Base-by-base conservation (phyloP, 2,329 filamentous ascomycete genomes). In the Elsinoe perseae region DNA sequence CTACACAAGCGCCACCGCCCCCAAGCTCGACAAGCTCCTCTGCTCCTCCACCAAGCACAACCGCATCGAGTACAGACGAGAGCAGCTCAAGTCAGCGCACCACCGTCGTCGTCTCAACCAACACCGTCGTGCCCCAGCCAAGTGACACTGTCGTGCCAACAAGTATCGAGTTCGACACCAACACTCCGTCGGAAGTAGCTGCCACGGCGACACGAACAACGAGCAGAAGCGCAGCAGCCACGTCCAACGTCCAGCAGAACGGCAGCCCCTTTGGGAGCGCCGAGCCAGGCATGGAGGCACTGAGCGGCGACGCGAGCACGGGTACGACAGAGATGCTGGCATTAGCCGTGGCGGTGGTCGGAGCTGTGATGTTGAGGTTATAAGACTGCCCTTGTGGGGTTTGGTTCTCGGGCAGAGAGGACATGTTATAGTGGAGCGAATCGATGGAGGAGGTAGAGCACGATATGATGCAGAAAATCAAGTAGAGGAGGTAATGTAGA, bases 221-320 rank as follows among this genome's bases (percentile, higher is more conserved):
- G 50, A 60, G 65, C 18, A 66, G 69, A 23, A 57, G 14, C 21
- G 30, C 57, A 21, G 27, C 56, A 12, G 30, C 38, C 9, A 58
- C 38, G 2, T 7, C 58, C 16, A 71, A 68, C 10, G 72, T 73
- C 18, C 12, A 36, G 4, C 32, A 36, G 10, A 73, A 73, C 14
- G 74, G 74, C n/a, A 74, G 70, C 54, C 74, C 73, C 4, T 76
- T 77, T 58, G 73, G 75, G 58, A 64, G 40, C 18, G 36, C 36
- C 3, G 36, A 56, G 40, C 53, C 53, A 30, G 53, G 38, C 18
- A 48, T 48, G 38, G 42, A 46, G 20, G 28, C 48, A 12, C 32
- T 52, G 1, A 21, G 16, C 10, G 48, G 48, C 7, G 25, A 30
- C 7, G 48, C 25, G n/a, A 23, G 28, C 48, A 20, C 28, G 25